A percentile compares a stretch with the other conserved stretches of the same genome.
phyloP scores from a whole-genome alignment of 2,329 filamentous ascomycete species.

The Xylariaceae sp. region DNA sequence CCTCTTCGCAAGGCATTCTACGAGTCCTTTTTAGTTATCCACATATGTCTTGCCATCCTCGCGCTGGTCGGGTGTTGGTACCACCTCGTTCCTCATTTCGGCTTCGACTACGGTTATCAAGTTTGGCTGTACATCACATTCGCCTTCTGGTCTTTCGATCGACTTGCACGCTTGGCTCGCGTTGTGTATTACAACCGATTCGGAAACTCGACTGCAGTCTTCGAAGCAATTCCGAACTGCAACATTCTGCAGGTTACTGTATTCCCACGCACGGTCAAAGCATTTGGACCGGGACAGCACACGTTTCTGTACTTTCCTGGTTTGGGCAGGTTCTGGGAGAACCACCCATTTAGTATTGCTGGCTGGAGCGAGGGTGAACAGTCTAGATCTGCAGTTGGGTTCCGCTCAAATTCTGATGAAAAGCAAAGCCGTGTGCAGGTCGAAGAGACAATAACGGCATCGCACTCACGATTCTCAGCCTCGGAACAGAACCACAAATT shows the following conservation, averaged over 20 bases:
- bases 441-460: not conserved
- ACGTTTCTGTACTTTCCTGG: slow-evolving; percentile 22
- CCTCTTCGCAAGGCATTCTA: slow-evolving; percentile 29
- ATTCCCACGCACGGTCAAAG: slow-evolving; percentile 7
- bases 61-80: slow-evolving; percentile 27
- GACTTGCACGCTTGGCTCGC: slow-evolving; percentile 18
- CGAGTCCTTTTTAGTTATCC: slow-evolving; percentile 29
- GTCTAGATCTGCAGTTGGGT: not conserved
- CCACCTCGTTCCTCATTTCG: slow-evolving; percentile 25
- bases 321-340: slow-evolving; percentile 24
- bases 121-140: slow-evolving; percentile 28
- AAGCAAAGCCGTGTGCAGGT: not conserved
- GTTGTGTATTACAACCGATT: slow-evolving; percentile 22
- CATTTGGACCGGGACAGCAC: slow-evolving; percentile 18
- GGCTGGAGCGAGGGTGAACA: slow-evolving; percentile 10
- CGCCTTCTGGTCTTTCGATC: slow-evolving; percentile 25
- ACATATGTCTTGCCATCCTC: slow-evolving; percentile 28
- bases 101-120: slow-evolving; percentile 25
- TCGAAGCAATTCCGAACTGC: slow-evolving; percentile 15
- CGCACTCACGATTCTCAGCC: not conserved
- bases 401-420: too few relatives aligned
- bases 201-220: slow-evolving; percentile 8
- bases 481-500: slow-evolving; percentile 2
- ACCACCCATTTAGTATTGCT: slow-evolving; percentile 27
- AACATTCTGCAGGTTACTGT: slow-evolving; percentile 19